Conservation (phyloP, 2,329 filamentous ascomycete species). For the Nannizziopsis barbatae region DNA sequence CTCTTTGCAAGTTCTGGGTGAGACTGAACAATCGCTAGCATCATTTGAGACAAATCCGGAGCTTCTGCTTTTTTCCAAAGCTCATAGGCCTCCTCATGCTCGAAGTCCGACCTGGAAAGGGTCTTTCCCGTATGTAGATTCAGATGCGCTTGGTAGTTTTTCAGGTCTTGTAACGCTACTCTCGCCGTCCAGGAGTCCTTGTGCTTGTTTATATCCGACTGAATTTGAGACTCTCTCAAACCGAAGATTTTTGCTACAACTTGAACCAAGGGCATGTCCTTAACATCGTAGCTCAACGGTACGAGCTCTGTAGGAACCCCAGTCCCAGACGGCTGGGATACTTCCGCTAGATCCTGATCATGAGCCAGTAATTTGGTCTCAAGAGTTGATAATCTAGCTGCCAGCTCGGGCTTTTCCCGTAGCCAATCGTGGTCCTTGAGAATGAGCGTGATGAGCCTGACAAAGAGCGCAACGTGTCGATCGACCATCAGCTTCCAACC, state of each 20-base stretch:
- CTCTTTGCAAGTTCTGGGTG: slow-evolving; percentile 76
- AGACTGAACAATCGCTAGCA: slow-evolving; percentile 76
- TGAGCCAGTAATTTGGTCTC: slow-evolving; percentile 91
- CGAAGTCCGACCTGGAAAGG: slow-evolving; percentile 74
- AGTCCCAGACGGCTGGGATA: slow-evolving; percentile 46
- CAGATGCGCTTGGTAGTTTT: slow-evolving; percentile 81
- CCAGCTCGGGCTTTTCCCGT: slow-evolving; percentile 73
- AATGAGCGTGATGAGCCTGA: slow-evolving; percentile 70
- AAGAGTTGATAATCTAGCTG: slow-evolving; percentile 63
- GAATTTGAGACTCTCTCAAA: slow-evolving; percentile 64
- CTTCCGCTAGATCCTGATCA: slow-evolving; percentile 72
- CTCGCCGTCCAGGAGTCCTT: slow-evolving; percentile 80
- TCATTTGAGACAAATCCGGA: slow-evolving; percentile 81
- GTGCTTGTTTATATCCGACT: slow-evolving; percentile 75
- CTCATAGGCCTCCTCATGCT: slow-evolving; percentile 75
- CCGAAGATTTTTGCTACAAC: slow-evolving; percentile 79
- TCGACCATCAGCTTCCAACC: slow-evolving; percentile 87
- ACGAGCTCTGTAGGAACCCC: slow-evolving; percentile 64
- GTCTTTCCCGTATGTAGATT: slow-evolving; percentile 68
- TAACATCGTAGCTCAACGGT: slow-evolving; percentile 80
- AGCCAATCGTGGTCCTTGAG: slow-evolving; percentile 76
- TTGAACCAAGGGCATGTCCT: slow-evolving; percentile 91
- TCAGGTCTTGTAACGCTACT: slow-evolving; percentile 79
- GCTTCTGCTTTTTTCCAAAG: slow-evolving; percentile 85
- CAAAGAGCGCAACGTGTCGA: slow-evolving; percentile 86